Conservation (phyloP, 1,139 yeast genomes). For the Protomyces arabidopsidicola region DNA sequence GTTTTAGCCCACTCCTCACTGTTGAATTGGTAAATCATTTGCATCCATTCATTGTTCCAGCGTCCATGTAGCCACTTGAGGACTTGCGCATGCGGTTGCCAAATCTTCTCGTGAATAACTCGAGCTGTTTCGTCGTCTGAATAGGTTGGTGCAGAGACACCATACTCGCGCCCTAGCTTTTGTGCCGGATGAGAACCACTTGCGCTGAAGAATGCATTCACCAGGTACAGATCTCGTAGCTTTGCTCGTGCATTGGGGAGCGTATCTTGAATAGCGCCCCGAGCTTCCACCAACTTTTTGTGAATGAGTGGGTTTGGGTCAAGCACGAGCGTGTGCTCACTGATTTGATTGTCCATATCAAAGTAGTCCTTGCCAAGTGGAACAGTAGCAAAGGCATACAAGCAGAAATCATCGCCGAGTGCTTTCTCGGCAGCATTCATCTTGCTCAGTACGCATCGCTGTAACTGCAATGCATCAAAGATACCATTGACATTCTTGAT, state of each 20-base stretch:
- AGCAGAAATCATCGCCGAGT: slow-evolving; percentile 1
- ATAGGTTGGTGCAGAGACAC: slow-evolving; percentile 7
- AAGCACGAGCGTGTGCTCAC: background rate
- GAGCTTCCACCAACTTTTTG: slow-evolving; percentile 2
- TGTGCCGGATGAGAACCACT: slow-evolving; percentile 8
- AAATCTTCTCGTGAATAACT: slow-evolving; percentile 13
- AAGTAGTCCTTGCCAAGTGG: slow-evolving; percentile 2
- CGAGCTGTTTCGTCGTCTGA: background rate
- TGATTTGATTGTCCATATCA: slow-evolving; percentile 11
- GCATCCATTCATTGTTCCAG: background rate
- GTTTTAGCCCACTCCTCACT: background rate
- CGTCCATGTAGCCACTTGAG: background rate
- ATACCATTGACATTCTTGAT: slow-evolving; percentile 45
- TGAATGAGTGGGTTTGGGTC: slow-evolving; percentile 6
- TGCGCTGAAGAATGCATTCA: slow-evolving; percentile 11
- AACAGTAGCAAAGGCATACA: slow-evolving; percentile 5
- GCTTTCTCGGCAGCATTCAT: background rate
- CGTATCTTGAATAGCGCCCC: background rate
- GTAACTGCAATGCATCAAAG: slow-evolving; percentile 38
- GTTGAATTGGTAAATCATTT: background rate
- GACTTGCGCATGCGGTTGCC: slow-evolving; percentile 4
- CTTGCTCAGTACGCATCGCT: background rate
- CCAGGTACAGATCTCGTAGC: background rate
- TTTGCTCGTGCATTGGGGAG: background rate
- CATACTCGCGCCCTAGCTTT: slow-evolving; percentile 7